Evolutionary conservation across 768 basidiomycete species (phyloP), one percentile per base, ranked within the genome.

Genomic region (Rhodotorula babjevae): DNA sequence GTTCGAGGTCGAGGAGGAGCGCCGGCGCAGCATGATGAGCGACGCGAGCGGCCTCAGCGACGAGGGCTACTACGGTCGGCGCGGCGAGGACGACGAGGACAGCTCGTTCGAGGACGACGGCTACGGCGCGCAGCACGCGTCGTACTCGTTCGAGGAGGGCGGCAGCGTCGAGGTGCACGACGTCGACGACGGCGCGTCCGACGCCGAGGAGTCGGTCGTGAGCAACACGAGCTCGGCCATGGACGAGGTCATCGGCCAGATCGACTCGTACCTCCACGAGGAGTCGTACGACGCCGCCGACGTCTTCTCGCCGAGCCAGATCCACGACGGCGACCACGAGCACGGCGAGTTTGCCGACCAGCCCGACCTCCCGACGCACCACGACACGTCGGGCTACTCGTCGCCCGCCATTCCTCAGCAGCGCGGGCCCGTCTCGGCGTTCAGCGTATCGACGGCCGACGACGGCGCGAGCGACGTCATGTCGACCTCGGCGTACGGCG

Each of bases 1-100:
- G 67, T 76, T 73, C 27, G 75, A 76, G 63, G 71, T 73, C 49
- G 75, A 76, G 52, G 67, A 68, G 33, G 73, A 71, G 49, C 18
- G 65, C 25, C n/a, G 74, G 15, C 18, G 69, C 44, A 68, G 67
- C 40, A 64, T 68, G 67, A 68, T 72, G 68, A 76, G 75, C 57
- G 65, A 68, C 4, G 68, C 62, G 58, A 71, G 68, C 58, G 67
- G 68, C 21, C 11, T 55, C 36, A 73, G 67, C 53, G 64, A 69
- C 49, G 72, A 73, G 55, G 69, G 71, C 12, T n/a, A 56, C n/a
- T 53, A 63, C 57, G 60, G 55, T 10, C n/a, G 36, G 36, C 36
- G 46, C 46, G 65, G 49, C 4, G 63, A 68, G 15, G 29, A 58
- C 27, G 47, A 63, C 52, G 65, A 69, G 33, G 62, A 61, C 31